Percentiles rank a stretch among this genome's conserved stretches.
Evolutionary conservation across 129 eudicot genomes (phyloP).

Genomic region (Silybum marianum): DNA sequence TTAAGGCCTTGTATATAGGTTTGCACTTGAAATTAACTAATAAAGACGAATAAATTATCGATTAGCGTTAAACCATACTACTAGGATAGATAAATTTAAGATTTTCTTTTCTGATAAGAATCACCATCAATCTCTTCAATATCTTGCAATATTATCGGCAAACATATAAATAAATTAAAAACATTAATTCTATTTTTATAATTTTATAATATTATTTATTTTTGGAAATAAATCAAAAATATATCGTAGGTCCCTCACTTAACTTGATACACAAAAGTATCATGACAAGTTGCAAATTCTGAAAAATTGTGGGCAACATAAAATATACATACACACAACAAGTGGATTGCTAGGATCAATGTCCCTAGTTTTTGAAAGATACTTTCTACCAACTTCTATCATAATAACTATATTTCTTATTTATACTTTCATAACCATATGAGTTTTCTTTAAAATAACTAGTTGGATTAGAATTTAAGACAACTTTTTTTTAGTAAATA

Average conservation of each 20-base stretch:
- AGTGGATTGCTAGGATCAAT: constrained; percentile 19
- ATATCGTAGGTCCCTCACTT: neutral
- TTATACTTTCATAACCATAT: too few relatives aligned
- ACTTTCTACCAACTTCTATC: constrained; percentile 19
- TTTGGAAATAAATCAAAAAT: neutral
- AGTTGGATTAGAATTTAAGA: too few relatives aligned
- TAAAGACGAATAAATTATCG: too few relatives aligned
- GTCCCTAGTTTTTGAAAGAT: constrained; percentile 18
- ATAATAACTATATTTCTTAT: neutral
- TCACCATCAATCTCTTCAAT: too few relatives aligned
- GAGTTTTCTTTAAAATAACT: too few relatives aligned
- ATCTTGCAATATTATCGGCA: too few relatives aligned
- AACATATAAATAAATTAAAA: neutral
- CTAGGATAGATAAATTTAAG: too few relatives aligned
- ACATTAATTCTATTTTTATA: neutral
- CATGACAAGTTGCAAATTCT: neutral
- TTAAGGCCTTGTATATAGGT: too few relatives aligned
- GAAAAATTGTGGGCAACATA: constrained; percentile 17
- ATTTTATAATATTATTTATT: neutral
- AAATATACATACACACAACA: constrained; percentile 12
- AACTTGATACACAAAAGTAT: constrained; percentile 15
- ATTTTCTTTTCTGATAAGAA: too few relatives aligned
- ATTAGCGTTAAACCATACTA: too few relatives aligned
- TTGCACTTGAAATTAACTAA: too few relatives aligned
- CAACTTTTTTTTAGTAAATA: too few relatives aligned